Evolutionary conservation across 148 eudicot species (phyloP).

Genomic region (Rhododendron vialii): DNA sequence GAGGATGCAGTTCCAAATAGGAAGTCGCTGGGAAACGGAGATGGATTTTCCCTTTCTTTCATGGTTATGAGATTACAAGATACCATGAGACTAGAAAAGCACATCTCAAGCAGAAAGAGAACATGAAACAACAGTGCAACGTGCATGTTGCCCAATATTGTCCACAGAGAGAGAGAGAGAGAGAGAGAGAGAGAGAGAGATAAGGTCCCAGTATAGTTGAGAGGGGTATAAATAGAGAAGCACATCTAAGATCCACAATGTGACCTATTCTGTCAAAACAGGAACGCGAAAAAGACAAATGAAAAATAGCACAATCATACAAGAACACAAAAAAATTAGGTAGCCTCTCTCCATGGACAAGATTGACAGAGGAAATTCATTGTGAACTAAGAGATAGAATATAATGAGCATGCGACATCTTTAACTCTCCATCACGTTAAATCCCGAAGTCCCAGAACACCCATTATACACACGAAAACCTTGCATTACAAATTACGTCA

Average conservation of each 20-base stretch:
- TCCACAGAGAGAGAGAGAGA: not conserved
- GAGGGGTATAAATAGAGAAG: not conserved
- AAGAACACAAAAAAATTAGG: not conserved
- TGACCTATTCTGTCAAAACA: not conserved
- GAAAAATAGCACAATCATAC: not conserved
- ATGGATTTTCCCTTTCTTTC: not conserved
- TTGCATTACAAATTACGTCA: too few species aligned
- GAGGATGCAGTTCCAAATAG: constrained; percentile 76
- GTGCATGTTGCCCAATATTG: not conserved
- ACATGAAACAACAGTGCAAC: not conserved
- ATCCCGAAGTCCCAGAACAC: too few species aligned
- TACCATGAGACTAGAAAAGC: constrained; percentile 1
- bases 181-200: not conserved
- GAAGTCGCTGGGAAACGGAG: constrained; percentile 42
- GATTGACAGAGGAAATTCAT: not conserved
- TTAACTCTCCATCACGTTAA: not conserved
- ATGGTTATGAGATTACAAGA: not conserved
- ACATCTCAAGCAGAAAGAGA: constrained; percentile 5
- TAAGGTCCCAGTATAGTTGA: not conserved
- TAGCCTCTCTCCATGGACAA: not conserved
- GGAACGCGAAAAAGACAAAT: not conserved
- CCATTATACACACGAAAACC: too few species aligned
- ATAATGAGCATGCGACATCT: not conserved
- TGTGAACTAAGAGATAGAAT: not conserved
- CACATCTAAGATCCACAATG: not conserved